Evolutionary conservation across 768 basidiomycete species (phyloP), one percentile per base, ranked within the genome.

Genomic region (Pisolithus sp.): DNA sequence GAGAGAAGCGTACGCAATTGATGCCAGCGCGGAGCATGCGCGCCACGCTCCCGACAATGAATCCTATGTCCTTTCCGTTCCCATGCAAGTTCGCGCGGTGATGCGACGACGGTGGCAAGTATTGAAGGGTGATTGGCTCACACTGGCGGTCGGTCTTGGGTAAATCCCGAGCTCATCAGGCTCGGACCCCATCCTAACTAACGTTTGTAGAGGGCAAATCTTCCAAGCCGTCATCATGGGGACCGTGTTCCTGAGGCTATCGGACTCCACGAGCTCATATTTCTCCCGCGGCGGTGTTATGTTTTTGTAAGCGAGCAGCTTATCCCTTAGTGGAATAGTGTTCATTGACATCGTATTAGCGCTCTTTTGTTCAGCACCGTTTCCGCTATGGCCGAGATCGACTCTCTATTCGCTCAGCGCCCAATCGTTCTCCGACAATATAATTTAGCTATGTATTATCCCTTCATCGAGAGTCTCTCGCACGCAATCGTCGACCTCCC

Each of bases 231-330:
- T 67, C 30, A 48, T 68, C 41, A 46, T 53, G 9, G 66, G 63
- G 30, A 72, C 71, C 1, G 67, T 77, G 26, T 81, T 77, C 67
- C 72, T 73, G 54, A 62, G 65, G 12, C 51, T 75, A 23, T 58
- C 68, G 0, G 56, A 60, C 37, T 63, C 58, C 30, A 77, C 78
- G 2, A 46, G 41, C 17, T 48, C 51, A n/a, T 67, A 55, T 49
- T 61, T 57, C 49, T 82, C 84, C n/a, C 79, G 89, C 18, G 87
- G 86, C 38, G 83, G 88, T 68, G 74, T 85, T 21, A 71, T 92
- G 18, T 90, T 86, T 76, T 88, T 89, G 78, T 84, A 62, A 31
- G 79, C 68, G 24, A 10, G 21, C 31, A 5, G 34, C 36, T 17
- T 34, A 28, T 3, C 21, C 7, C 7, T 3, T 12, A 18, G 36